A percentile compares a stretch with the other conserved stretches of the same genome.
phyloP scores from a whole-genome alignment of 345 rosid species.

The Citrus cavaleriei region DNA sequence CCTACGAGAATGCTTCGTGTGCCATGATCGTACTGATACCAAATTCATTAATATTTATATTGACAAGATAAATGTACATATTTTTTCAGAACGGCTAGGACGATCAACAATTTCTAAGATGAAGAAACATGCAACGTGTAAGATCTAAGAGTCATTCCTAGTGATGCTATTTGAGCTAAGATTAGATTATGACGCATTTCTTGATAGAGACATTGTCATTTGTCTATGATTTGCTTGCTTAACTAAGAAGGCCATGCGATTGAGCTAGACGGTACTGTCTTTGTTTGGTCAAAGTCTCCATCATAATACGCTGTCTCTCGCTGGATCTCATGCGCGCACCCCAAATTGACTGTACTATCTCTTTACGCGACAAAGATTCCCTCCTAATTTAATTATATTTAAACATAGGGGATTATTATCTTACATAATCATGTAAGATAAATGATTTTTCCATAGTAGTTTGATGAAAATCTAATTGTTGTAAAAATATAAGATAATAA shows the following conservation, averaged over 20 bases:
- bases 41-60: background rate
- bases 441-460: no score
- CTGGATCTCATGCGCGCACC: background rate
- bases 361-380: no score
- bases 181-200: background rate
- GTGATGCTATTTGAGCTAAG: background rate
- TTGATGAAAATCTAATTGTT: accelerated
- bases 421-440: no score
- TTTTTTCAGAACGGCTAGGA: background rate
- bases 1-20: background rate
- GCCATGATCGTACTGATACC: background rate
- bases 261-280: background rate
- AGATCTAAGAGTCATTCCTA: slow-evolving; percentile 21
- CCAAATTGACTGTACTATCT: background rate
- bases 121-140: slow-evolving; percentile 40
- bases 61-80: slow-evolving; percentile 14
- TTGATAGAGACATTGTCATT: slow-evolving; percentile 9
- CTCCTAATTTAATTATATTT: no score
- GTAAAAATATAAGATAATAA: no score
- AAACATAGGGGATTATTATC: no score
- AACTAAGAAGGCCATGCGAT: background rate
- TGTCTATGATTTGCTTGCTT: slow-evolving; percentile 6
- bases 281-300: background rate
- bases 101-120: slow-evolving; percentile 24
- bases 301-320: background rate